Evolutionary conservation across 768 basidiomycete species (phyloP).

Genomic region (Suillus hirtellus): DNA sequence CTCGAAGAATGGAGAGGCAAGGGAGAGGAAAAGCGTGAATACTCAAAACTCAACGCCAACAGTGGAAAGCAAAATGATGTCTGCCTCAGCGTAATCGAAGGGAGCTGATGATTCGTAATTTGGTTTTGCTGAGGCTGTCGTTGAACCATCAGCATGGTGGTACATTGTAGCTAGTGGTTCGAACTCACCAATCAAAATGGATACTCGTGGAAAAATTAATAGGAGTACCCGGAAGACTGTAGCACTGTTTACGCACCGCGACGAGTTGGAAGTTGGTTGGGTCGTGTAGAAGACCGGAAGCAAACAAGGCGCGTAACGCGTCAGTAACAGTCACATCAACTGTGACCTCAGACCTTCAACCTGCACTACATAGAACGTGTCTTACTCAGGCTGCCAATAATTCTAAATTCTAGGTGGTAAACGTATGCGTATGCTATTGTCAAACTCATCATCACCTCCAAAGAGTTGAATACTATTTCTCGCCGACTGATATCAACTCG

Average conservation of each 20-base stretch:
- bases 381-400: neutral
- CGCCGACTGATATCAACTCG: neutral
- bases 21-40: slow-evolving; percentile 34
- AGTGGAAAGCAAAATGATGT: slow-evolving; percentile 27
- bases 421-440: neutral
- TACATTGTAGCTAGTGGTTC: neutral
- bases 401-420: neutral
- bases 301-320: neutral
- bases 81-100: slow-evolving; percentile 24
- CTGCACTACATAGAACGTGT: neutral
- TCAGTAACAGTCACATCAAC: neutral
- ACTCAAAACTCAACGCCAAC: slow-evolving; percentile 32
- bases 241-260: neutral
- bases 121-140: neutral
- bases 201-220: neutral
- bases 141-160: neutral
- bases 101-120: slow-evolving; percentile 10
- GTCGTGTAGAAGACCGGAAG: neutral
- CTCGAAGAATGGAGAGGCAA: slow-evolving; percentile 36
- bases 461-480: neutral
- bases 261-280: neutral
- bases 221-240: neutral
- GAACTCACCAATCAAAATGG: neutral
- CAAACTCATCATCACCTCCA: neutral
- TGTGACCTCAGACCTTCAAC: neutral